These are phyloP conservation scores for Acanthamoeba lenticulata DNA, from an alignment of 208 protist genomes.

Conservation along the genomic window DNA sequence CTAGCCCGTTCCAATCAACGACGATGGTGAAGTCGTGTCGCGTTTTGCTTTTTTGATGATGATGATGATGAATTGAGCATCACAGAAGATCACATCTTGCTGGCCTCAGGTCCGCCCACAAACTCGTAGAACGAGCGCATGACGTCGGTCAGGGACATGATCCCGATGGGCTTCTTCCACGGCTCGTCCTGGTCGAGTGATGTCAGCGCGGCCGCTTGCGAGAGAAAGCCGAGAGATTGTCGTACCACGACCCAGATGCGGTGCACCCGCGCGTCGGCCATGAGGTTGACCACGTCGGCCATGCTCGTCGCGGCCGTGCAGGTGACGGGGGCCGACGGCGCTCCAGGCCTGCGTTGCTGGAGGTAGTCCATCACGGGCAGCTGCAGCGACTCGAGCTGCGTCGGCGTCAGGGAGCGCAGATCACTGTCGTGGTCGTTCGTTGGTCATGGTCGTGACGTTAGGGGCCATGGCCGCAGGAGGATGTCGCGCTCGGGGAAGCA, in stretches of 20 bases:
- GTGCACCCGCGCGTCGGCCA: neutral
- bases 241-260: slow-evolving; percentile 42
- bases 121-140: neutral
- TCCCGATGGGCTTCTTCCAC: slow-evolving; percentile 44
- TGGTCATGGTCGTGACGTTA: neutral
- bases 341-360: neutral
- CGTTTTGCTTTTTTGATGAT: too few species aligned
- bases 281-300: neutral
- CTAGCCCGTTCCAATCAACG: too few species aligned
- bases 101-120: neutral
- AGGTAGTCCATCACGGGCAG: slow-evolving; percentile 27
- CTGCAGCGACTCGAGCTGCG: neutral
- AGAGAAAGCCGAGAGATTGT: neutral
- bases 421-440: neutral
- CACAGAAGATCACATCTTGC: neutral
- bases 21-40: too few species aligned
- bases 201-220: neutral
- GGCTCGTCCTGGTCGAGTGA: neutral
- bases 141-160: slow-evolving; percentile 37
- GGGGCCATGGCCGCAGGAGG: neutral
- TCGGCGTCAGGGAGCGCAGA: neutral
- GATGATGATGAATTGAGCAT: too few species aligned
- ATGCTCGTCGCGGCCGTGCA: neutral
- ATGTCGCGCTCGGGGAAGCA: neutral
- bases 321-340: neutral